Conservation (phyloP, 768 basidiomycete species). For the Astraeus odoratus region DNA sequence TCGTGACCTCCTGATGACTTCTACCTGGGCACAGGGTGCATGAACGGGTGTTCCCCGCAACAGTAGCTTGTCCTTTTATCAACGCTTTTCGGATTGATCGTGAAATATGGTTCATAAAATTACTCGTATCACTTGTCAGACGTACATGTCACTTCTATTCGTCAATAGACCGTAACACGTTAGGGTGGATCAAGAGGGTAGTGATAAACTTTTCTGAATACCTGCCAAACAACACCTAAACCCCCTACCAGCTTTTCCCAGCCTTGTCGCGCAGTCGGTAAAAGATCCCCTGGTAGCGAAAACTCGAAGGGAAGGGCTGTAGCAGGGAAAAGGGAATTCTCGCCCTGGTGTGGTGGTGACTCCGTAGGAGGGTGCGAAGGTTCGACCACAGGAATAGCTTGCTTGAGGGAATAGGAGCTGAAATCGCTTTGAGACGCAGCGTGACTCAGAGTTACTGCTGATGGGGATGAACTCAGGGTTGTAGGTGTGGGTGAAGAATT, state of each 20-base stretch:
- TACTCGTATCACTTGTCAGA: slow-evolving; percentile 1
- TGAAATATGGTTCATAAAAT: slow-evolving; percentile 8
- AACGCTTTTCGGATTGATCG: background rate
- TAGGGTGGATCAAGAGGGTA: slow-evolving; percentile 30
- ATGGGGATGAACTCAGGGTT: slow-evolving; percentile 2
- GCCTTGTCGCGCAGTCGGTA: slow-evolving; percentile 16
- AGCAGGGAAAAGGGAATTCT: slow-evolving; percentile 16
- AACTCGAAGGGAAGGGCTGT: slow-evolving; percentile 22
- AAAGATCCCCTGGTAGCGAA: slow-evolving; percentile 22
- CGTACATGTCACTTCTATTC: background rate
- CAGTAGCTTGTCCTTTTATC: background rate
- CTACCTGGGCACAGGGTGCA: slow-evolving; percentile 41
- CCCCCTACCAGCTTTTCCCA: slow-evolving; percentile 23
- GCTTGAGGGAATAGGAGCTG: slow-evolving; percentile 6
- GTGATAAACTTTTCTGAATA: slow-evolving; percentile 26
- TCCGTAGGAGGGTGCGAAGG: slow-evolving; percentile 11
- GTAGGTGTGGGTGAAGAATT: slow-evolving; percentile 3
- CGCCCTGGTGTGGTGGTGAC: slow-evolving; percentile 7
- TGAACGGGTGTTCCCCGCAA: background rate
- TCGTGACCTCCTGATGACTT: slow-evolving; percentile 47
- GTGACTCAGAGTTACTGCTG: slow-evolving; percentile 8
- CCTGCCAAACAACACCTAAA: slow-evolving; percentile 23
- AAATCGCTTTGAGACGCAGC: slow-evolving; percentile 2
- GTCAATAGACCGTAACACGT: background rate
- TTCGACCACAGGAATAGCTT: slow-evolving; percentile 4